phyloP scores from a whole-genome alignment of 2,329 filamentous ascomycete genomes.

The Fusarium buxicola region DNA sequence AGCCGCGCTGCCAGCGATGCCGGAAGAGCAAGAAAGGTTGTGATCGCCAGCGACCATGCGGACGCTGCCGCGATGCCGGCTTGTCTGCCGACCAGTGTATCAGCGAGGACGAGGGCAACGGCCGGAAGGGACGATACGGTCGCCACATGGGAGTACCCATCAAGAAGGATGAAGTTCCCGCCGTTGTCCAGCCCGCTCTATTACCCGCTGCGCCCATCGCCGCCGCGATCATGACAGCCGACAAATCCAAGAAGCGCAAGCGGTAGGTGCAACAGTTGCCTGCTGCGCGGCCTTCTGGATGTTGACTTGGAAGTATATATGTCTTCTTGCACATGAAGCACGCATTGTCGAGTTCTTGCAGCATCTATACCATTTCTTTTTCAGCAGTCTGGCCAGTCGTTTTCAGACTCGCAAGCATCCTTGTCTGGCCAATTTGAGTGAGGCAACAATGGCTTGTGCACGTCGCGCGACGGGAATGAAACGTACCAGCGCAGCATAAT shows the following conservation, averaged over 20 bases:
- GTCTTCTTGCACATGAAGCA: constrained; percentile 26
- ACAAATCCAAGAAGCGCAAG: constrained; percentile 73
- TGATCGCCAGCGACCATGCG: constrained; percentile 94
- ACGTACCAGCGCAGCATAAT: constrained; percentile 12
- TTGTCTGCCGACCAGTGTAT: constrained; percentile 94
- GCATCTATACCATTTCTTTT: constrained; percentile 18
- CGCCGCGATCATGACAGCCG: constrained; percentile 50
- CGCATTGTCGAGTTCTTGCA: constrained; percentile 20
- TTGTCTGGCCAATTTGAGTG: constrained; percentile 18
- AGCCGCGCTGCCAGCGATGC: constrained; percentile 97
- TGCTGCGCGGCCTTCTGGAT: constrained; percentile 8
- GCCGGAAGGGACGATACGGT: constrained; percentile 91
- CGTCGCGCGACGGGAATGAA: constrained; percentile 14
- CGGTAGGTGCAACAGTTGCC: constrained; percentile 53
- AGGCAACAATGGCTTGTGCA: constrained; percentile 26
- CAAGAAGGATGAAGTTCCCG: constrained; percentile 65
- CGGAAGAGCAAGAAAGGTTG: constrained; percentile 99
- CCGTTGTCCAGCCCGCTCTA: constrained; percentile 53
- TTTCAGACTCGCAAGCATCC: constrained; percentile 19
- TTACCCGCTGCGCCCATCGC: constrained; percentile 60
- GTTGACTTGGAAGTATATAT: constrained; percentile 23
- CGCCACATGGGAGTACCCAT: constrained; percentile 77
- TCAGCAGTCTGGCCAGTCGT: constrained; percentile 20
- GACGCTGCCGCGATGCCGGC: constrained; percentile 94
- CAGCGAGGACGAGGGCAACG: constrained; percentile 97